These are phyloP conservation scores for Metarhizium brunneum DNA, from an alignment of 2,329 filamentous ascomycete genomes.

Conservation along the genomic window DNA sequence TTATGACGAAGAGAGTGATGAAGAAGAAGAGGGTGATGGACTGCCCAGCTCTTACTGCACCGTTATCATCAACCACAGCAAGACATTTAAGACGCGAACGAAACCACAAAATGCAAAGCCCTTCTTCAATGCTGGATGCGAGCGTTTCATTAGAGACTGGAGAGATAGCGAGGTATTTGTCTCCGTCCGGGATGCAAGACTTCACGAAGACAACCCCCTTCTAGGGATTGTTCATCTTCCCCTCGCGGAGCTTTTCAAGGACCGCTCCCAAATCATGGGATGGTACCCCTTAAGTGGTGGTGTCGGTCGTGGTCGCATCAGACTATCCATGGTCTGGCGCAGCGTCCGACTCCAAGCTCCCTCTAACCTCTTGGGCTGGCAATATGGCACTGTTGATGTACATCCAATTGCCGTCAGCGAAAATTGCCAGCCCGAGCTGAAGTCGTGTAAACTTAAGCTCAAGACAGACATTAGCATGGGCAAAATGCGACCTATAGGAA, in stretches of 20 bases:
- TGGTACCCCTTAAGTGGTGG: slow-evolving; percentile 61
- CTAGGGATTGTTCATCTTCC: slow-evolving; percentile 64
- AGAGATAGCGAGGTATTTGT: slow-evolving; percentile 57
- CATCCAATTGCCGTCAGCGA: slow-evolving; percentile 36
- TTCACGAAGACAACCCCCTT: slow-evolving; percentile 61
- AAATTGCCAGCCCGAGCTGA: slow-evolving; percentile 36
- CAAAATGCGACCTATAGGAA: slow-evolving; percentile 43
- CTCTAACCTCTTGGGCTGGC: slow-evolving; percentile 54
- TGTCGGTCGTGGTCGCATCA: slow-evolving; percentile 59
- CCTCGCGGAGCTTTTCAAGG: slow-evolving; percentile 49
- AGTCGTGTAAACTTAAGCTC: slow-evolving; percentile 47
- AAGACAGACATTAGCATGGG: slow-evolving; percentile 45
- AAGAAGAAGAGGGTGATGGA: slow-evolving; percentile 53
- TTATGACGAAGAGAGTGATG: slow-evolving; percentile 37
- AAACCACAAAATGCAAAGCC: slow-evolving; percentile 73
- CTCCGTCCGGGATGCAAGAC: slow-evolving; percentile 55
- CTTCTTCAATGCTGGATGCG: slow-evolving; percentile 69
- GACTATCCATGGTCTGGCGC: slow-evolving; percentile 65
- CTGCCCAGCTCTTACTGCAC: slow-evolving; percentile 64
- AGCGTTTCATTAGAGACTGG: slow-evolving; percentile 64
- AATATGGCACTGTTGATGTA: slow-evolving; percentile 61
- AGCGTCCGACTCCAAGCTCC: slow-evolving; percentile 56
- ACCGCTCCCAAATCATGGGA: slow-evolving; percentile 55
- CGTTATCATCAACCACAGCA: slow-evolving; percentile 64
- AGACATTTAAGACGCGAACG: slow-evolving; percentile 59